Base-by-base conservation (phyloP, 2,329 filamentous ascomycete genomes). In the Leptographium galeiforme region DNA sequence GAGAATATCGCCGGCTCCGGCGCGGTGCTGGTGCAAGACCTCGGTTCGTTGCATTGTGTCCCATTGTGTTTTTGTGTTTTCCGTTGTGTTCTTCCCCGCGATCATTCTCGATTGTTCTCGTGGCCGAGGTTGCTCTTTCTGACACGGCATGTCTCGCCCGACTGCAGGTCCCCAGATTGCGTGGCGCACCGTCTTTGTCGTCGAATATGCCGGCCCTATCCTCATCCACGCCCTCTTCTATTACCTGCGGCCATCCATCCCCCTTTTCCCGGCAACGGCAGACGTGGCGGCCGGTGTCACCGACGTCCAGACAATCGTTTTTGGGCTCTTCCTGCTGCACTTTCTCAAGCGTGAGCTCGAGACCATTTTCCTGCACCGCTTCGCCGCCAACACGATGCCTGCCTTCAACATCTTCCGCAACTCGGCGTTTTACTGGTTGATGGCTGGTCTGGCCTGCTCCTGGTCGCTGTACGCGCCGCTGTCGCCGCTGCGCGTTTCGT, bases 281-380 rank as follows among this genome's bases (percentile, higher is more conserved):
- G 65, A 65, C 59, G 64, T 72, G 61, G 16, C 8, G 13, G 65
- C 68, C 62, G 63, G 72, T 65, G 63, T 51, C 8, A 72, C 78
- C 64, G 66, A 71, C 73, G 75, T 79, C 2, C 93, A 98, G 70
- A 79, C 77, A 61, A 74, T 95, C 51, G 78, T 84, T 50, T 85
- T 89, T 65, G 71, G 72, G 56, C 79, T 95, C 66, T 80, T 95
- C 62, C 72, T 82, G 54, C 68, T 85, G 13, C 93, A 98, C 75
- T 98, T 96, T 69, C 60, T 87, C 66, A 98, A 98, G 78, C 89
- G 93, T 64, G 93, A 98, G 73, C 77, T 88, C 59, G 93, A 98
- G 73, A 97, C 93, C 0, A 66, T 95, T 57, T 95, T 93, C 66
- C 79, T 98, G 57, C 93, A 98, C 76, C 89, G 88, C 66, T 98